Evolutionary conservation across 768 basidiomycete species (phyloP), one percentile per base, ranked within the genome.

Genomic region (Rhodosporidiobolus sp.): DNA sequence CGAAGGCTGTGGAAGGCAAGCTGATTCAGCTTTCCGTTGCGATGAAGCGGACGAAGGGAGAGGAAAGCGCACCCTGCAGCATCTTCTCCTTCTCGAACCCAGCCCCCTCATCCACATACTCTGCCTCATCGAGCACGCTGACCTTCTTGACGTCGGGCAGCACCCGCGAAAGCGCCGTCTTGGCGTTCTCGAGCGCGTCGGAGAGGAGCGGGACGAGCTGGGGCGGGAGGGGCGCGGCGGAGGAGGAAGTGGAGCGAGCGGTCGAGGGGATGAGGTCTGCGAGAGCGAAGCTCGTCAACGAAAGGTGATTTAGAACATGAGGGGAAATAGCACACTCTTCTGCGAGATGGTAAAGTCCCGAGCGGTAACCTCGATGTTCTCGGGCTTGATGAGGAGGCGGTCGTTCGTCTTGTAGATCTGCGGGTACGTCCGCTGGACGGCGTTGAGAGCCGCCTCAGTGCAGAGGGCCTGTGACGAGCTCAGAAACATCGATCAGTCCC

Each of bases 281-380:
- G 3, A 20, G 14, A 20, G 30, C 12, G 19, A 7, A 28, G 16
- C 46, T 0, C 24, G 20, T 2, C 0, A 22, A 28, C 11, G 11
- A 24, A 8, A 16, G 28, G 10, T 12, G 22, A 17, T 17, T 1
- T 43, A 38, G 32, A 48, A 34, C 14, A 28, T 0, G 53, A 19
- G 9, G 65, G 43, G n/a, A 35, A 45, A 59, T 50, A 20, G 11
- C 88, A 63, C 77, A 96, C 95, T 95, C 82, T 96, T 93, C 67
- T 96, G 87, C 3, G 95, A 92, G 77, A 95, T 90, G 92, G 97
- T 92, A 79, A 99, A 99, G 80, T 99, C 96, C 52, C 91, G 85
- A 61, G 96, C 84, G 46, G 89, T 87, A 26, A 97, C 87, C 45
- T 85, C 84, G 73, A 98, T 96, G 3, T 88, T 88, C 77, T 91